Conservation (phyloP, 179 eudicot species). For the Patellifolia procumbens region DNA sequence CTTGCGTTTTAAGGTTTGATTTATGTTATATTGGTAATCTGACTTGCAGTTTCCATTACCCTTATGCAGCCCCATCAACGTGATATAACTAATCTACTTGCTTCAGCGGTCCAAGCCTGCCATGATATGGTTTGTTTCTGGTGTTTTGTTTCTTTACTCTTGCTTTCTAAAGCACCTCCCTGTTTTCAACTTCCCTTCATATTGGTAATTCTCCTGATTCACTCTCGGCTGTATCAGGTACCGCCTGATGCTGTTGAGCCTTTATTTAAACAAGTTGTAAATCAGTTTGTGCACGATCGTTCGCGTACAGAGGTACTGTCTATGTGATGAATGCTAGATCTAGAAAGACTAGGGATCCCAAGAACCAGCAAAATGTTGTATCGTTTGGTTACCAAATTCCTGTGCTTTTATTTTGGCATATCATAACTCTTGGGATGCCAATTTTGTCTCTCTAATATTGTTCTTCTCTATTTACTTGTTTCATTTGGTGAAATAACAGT, state of each 20-base stretch:
- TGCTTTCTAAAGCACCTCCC: background rate
- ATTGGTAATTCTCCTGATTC: background rate
- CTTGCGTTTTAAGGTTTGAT: background rate
- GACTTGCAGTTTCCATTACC: slow-evolving; percentile 15
- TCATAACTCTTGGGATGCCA: background rate
- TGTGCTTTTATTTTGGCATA: too few species aligned
- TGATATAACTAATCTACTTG: slow-evolving; percentile 85
- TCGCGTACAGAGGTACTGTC: slow-evolving; percentile 88
- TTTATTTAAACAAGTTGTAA: slow-evolving; percentile 83
- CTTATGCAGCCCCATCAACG: slow-evolving; percentile 93
- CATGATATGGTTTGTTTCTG: slow-evolving; percentile 80
- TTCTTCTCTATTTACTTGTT: slow-evolving; percentile 1
- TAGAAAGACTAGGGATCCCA: background rate
- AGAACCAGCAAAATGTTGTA: background rate
- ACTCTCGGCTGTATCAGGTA: slow-evolving; percentile 52
- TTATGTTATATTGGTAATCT: background rate
- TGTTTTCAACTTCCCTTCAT: background rate
- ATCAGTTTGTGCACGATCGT: slow-evolving; percentile 90
- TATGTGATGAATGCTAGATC: background rate
- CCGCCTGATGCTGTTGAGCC: slow-evolving; percentile 98
- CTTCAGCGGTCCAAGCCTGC: slow-evolving; percentile 97
- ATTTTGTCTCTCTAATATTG: background rate
- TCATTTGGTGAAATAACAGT: background rate
- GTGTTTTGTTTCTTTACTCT: background rate
- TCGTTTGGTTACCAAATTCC: too few species aligned